Conservation (phyloP, 2,329 filamentous ascomycete species). For the Pleurostoma richardsiae region DNA sequence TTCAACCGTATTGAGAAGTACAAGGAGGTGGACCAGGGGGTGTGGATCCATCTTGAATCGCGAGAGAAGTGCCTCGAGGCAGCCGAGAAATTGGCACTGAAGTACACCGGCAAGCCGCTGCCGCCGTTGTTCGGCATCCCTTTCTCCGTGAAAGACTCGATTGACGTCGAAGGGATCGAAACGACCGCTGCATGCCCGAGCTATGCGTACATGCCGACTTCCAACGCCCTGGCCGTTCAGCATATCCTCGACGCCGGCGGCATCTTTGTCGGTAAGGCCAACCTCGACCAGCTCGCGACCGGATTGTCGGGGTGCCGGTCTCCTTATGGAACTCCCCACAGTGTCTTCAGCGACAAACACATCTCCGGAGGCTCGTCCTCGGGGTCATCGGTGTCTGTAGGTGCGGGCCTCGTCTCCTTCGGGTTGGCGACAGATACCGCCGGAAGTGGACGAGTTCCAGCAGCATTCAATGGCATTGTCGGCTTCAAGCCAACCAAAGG, state of each 20-base stretch:
- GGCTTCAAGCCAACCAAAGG: constrained; percentile 47
- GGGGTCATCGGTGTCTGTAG: constrained; percentile 49
- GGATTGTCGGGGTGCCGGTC: constrained; percentile 56
- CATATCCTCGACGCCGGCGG: constrained; percentile 44
- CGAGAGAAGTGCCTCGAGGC: constrained; percentile 30
- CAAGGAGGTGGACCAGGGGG: constrained; percentile 36
- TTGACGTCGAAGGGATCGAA: constrained; percentile 42
- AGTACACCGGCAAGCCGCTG: constrained; percentile 29
- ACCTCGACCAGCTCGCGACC: constrained; percentile 58
- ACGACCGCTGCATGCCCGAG: constrained; percentile 47
- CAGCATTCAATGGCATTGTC: constrained; percentile 48
- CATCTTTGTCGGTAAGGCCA: constrained; percentile 52
- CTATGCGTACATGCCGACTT: constrained; percentile 39
- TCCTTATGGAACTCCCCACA: constrained; percentile 43
- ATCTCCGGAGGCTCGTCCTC: constrained; percentile 48
- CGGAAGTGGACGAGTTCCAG: constrained; percentile 46
- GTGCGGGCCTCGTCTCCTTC: constrained; percentile 46
- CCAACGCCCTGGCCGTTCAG: constrained; percentile 39
- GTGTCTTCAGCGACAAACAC: constrained; percentile 22
- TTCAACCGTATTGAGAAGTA: constrained; percentile 44
- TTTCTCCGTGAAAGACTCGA: constrained; percentile 52
- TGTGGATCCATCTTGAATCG: constrained; percentile 43
- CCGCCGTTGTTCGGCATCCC: constrained; percentile 50
- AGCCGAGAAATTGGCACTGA: constrained; percentile 30
- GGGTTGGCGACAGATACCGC: constrained; percentile 53